Conservation (phyloP, 139 green algal species). For the Pleodorina starrii region DNA sequence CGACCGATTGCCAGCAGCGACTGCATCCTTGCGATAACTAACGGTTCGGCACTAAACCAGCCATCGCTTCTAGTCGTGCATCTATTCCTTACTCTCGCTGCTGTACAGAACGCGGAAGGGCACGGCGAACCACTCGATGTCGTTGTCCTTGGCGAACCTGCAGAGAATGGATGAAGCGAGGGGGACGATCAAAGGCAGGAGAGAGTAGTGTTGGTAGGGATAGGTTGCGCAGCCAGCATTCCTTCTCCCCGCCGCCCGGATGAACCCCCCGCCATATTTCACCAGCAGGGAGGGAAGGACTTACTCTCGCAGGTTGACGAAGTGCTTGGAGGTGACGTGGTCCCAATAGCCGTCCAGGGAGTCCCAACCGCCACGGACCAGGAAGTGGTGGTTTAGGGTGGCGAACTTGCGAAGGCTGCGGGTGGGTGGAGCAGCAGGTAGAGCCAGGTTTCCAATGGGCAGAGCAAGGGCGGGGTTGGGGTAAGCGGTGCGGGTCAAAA, state of each 20-base stretch:
- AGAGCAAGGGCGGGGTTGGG: no score
- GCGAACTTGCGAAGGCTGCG: constrained; percentile 28
- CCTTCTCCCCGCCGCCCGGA: no score
- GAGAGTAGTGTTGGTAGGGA: no score
- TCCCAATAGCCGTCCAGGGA: constrained; percentile 2
- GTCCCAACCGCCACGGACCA: constrained; percentile 21
- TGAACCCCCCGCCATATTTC: no score
- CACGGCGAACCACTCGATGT: constrained; percentile 23
- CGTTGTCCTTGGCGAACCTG: neutral
- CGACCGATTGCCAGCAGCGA: no score
- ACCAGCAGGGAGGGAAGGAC: neutral
- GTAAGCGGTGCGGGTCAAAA: neutral
- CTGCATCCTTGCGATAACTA: no score
- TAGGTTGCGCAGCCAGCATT: no score
- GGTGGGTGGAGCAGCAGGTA: neutral
- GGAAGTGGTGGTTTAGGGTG: constrained; percentile 45
- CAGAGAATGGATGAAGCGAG: no score
- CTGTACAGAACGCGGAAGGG: neutral
- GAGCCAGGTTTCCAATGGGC: no score
- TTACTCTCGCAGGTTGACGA: constrained; percentile 35
- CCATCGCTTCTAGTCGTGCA: neutral
- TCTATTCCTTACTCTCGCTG: neutral
- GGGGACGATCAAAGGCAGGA: neutral
- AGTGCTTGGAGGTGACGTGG: constrained; percentile 22
- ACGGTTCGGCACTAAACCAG: no score